Evolutionary conservation across 2,329 filamentous ascomycete genomes (phyloP).

Genomic region (Colletotrichum gigasporum): DNA sequence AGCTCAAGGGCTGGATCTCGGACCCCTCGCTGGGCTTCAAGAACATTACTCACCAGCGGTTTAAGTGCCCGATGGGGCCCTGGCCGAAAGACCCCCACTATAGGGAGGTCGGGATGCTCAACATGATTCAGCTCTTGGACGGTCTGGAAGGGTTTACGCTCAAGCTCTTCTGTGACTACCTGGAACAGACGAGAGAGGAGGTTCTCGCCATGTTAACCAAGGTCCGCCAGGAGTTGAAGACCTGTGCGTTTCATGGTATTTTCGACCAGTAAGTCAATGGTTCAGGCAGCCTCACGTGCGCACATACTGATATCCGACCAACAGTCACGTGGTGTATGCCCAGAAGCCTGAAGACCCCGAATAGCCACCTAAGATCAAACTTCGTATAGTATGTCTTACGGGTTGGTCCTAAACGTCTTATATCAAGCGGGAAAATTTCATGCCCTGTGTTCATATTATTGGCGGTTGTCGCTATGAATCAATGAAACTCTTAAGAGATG

Average conservation of each 20-base stretch:
- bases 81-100: conserved; percentile 45
- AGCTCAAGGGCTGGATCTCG: conserved; percentile 41
- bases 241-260: background rate
- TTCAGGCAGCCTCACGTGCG: too few species aligned
- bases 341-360: too few species aligned
- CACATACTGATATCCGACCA: too few species aligned
- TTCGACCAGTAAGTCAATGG: background rate
- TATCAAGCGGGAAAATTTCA: too few species aligned
- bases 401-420: too few species aligned
- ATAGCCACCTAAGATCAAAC: too few species aligned
- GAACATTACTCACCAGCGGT: conserved; percentile 40
- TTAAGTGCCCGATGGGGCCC: conserved; percentile 43
- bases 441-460: too few species aligned
- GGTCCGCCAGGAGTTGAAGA: background rate
- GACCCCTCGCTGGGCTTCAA: conserved; percentile 44
- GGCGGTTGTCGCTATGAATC: too few species aligned
- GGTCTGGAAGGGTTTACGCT: conserved; percentile 37
- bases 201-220: background rate
- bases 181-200: conserved; percentile 35
- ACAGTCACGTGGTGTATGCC: too few species aligned
- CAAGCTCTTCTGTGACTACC: conserved; percentile 38
- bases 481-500: too few species aligned
- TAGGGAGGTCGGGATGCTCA: conserved; percentile 41
- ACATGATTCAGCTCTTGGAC: conserved; percentile 23
- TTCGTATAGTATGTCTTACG: too few species aligned